Percentiles rank a stretch among this genome's conserved stretches.
Evolutionary conservation across 441 rosid species (phyloP).

Genomic region (Francoa sonchifolia): DNA sequence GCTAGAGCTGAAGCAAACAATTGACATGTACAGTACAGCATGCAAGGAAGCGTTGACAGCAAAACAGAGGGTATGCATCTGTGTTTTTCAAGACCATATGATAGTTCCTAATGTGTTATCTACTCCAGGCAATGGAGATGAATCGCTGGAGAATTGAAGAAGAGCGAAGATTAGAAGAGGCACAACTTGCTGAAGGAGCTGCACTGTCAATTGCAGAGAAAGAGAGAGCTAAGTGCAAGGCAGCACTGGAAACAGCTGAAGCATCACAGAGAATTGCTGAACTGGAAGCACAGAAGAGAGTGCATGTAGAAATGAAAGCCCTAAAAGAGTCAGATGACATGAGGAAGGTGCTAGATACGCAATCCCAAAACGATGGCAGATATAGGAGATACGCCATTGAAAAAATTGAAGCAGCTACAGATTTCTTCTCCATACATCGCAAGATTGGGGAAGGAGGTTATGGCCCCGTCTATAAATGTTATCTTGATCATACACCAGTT

Average conservation of each 20-base stretch:
- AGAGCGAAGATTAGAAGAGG: slow-evolving; percentile 29
- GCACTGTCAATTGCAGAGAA: slow-evolving; percentile 27
- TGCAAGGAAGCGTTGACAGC: slow-evolving; percentile 83
- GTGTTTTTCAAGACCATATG: neutral
- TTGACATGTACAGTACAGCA: slow-evolving; percentile 72
- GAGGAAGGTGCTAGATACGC: slow-evolving; percentile 8
- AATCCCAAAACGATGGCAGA: slow-evolving; percentile 16
- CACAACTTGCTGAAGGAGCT: slow-evolving; percentile 30
- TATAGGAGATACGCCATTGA: slow-evolving; percentile 39
- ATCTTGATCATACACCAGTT: slow-evolving; percentile 47
- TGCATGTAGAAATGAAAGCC: slow-evolving; percentile 23
- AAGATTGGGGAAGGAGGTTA: slow-evolving; percentile 69
- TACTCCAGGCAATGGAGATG: slow-evolving; percentile 39
- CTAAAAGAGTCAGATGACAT: slow-evolving; percentile 25
- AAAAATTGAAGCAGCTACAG: slow-evolving; percentile 47
- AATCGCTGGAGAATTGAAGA: slow-evolving; percentile 38
- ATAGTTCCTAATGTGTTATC: neutral
- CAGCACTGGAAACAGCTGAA: slow-evolving; percentile 40
- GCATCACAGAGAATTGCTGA: slow-evolving; percentile 33
- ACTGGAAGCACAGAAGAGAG: slow-evolving; percentile 32
- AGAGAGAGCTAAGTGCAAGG: slow-evolving; percentile 33
- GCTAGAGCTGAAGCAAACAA: slow-evolving; percentile 82
- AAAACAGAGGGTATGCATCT: slow-evolving; percentile 50
- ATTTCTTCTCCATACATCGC: slow-evolving; percentile 21
- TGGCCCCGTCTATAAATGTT: slow-evolving; percentile 48